Evolutionary conservation across 805 yeast species (phyloP).

Genomic region (Pichia eremophila): DNA sequence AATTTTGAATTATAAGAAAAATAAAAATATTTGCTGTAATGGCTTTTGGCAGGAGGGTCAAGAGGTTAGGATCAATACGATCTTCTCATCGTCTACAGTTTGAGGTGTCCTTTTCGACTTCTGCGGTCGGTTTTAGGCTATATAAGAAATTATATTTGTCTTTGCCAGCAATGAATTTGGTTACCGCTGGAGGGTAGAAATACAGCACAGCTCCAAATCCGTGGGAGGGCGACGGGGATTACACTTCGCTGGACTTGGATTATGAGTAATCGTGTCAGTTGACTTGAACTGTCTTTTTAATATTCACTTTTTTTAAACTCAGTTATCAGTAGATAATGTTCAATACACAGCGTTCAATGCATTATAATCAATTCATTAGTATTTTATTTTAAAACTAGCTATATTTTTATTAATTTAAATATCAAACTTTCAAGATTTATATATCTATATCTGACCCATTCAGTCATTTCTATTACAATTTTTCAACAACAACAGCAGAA

Average conservation of each 20-base stretch:
- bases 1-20: neutral
- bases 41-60: conserved; percentile 27
- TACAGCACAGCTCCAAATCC: conserved; percentile 35
- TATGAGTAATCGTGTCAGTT: conserved; percentile 17
- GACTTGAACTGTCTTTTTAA: conserved; percentile 13
- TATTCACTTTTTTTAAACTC: no score
- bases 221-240: conserved; percentile 33
- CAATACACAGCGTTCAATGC: no score
- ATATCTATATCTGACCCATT: no score
- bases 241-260: conserved; percentile 28
- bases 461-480: conserved; percentile 25
- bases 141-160: neutral
- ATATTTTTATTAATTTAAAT: no score
- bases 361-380: no score
- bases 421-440: no score
- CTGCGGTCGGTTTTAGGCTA: conserved; percentile 24
- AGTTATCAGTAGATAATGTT: no score
- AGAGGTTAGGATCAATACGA: neutral
- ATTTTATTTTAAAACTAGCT: no score
- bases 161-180: conserved; percentile 25
- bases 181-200: conserved; percentile 34
- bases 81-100: conserved; percentile 14
- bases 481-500: conserved; percentile 81
- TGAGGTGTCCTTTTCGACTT: conserved; percentile 37
- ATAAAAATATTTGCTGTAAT: conserved; percentile 18